Conservation (phyloP, 2,329 filamentous ascomycete species). For the Xylaria sp. region DNA sequence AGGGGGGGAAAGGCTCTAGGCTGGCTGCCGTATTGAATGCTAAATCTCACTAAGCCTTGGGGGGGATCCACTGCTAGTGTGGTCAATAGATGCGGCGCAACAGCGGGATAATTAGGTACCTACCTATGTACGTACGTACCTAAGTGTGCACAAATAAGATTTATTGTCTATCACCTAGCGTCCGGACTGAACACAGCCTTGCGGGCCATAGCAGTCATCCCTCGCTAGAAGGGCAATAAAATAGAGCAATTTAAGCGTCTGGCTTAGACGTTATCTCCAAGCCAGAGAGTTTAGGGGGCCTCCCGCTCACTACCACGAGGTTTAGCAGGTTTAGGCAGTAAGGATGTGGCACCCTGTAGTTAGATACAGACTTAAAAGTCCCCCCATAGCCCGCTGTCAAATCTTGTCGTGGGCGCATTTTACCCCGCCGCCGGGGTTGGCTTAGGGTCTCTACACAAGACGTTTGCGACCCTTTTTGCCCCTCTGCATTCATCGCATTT, state of each 20-base stretch:
- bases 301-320: too few species aligned
- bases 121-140: too few species aligned
- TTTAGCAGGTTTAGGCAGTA: too few species aligned
- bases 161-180: too few species aligned
- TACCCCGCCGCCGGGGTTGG: slow-evolving; percentile 24
- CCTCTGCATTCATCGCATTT: slow-evolving; percentile 13
- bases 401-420: neutral
- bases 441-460: slow-evolving; percentile 11
- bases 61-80: neutral
- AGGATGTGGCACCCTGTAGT: neutral
- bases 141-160: too few species aligned
- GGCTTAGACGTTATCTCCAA: neutral
- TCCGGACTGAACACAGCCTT: too few species aligned
- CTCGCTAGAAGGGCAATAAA: neutral
- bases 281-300: too few species aligned
- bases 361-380: neutral
- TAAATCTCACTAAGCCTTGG: neutral
- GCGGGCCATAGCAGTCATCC: neutral
- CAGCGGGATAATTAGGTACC: too few species aligned
- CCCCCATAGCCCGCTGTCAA: slow-evolving; percentile 2
- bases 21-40: neutral
- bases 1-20: neutral
- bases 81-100: too few species aligned
- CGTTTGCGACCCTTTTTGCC: slow-evolving; percentile 19
- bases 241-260: neutral